These are phyloP conservation scores for Venturia pyrina DNA, from an alignment of 2,329 filamentous ascomycete species.

Conservation along the genomic window DNA sequence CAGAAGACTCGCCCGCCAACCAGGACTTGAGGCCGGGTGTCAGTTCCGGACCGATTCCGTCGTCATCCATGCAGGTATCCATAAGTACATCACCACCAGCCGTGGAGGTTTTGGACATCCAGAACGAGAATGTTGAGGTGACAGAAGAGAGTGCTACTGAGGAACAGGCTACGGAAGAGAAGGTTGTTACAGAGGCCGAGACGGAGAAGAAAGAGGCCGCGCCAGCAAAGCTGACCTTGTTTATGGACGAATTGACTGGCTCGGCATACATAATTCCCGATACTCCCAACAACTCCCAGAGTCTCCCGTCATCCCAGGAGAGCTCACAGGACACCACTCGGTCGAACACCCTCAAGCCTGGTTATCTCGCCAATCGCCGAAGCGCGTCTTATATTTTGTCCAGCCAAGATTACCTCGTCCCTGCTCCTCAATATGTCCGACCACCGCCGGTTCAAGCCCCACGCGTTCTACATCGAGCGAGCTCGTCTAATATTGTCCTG, in stretches of 20 bases:
- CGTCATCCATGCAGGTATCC: conserved; percentile 31
- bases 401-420: conserved; percentile 19
- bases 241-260: not conserved
- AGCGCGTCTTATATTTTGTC: conserved; percentile 30
- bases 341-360: conserved; percentile 15
- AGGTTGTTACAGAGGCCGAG: not conserved
- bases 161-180: not conserved
- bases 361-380: conserved; percentile 36
- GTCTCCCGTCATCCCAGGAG: conserved; percentile 2
- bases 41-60: not conserved
- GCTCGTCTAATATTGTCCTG: conserved; percentile 55
- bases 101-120: not conserved
- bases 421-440: conserved; percentile 22
- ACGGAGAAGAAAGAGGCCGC: not conserved
- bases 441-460: conserved; percentile 13
- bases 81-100: conserved; percentile 17
- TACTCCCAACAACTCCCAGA: not conserved
- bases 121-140: not conserved
- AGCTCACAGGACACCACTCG: not conserved
- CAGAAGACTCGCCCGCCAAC: not conserved
- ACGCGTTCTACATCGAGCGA: conserved; percentile 5
- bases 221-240: not conserved
- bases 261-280: conserved; percentile 4
- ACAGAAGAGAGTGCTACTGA: not conserved
- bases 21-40: not conserved